phyloP scores from a whole-genome alignment of 106 monocot genomes.

The Allium fistulosum region DNA sequence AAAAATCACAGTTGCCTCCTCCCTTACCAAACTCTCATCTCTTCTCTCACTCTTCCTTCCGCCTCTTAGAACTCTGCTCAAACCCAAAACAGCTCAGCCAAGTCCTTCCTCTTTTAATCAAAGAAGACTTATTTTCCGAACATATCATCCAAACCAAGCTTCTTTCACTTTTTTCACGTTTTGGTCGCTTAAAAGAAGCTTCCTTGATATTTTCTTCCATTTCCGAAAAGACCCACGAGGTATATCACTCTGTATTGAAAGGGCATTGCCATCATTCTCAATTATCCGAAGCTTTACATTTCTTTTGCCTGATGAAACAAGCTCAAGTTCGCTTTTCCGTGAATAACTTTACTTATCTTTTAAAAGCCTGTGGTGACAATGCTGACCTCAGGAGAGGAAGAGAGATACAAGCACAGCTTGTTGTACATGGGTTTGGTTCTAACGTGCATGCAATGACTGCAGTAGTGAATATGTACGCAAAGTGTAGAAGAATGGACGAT shows the following conservation, averaged over 20 bases:
- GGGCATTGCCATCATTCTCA: slow-evolving; percentile 25
- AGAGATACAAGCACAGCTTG: slow-evolving; percentile 58
- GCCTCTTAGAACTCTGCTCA: slow-evolving; percentile 45
- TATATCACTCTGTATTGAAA: slow-evolving; percentile 47
- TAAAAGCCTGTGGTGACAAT: slow-evolving; percentile 50
- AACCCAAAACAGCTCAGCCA: slow-evolving; percentile 29
- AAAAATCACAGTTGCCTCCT: neutral
- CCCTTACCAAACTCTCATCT: slow-evolving; percentile 1
- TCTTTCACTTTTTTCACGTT: slow-evolving; percentile 47
- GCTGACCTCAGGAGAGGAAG: slow-evolving; percentile 36
- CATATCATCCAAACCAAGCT: slow-evolving; percentile 42
- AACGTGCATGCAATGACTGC: slow-evolving; percentile 55
- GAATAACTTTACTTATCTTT: slow-evolving; percentile 51
- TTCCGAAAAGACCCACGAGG: slow-evolving; percentile 26
- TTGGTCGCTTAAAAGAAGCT: slow-evolving; percentile 41
- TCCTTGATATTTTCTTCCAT: slow-evolving; percentile 35
- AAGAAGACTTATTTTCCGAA: slow-evolving; percentile 25
- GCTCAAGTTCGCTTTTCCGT: slow-evolving; percentile 27
- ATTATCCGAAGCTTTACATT: slow-evolving; percentile 15
- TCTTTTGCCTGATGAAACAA: slow-evolving; percentile 29
- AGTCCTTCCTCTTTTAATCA: slow-evolving; percentile 38
- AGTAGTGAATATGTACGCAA: slow-evolving; percentile 64
- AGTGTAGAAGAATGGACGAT: slow-evolving; percentile 38
- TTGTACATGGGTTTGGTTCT: slow-evolving; percentile 29
- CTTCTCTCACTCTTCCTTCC: slow-evolving; percentile 31